A percentile compares a stretch with the other conserved stretches of the same genome.
phyloP scores from a whole-genome alignment of 2,329 filamentous ascomycete genomes.

The Elsinoe australis region DNA sequence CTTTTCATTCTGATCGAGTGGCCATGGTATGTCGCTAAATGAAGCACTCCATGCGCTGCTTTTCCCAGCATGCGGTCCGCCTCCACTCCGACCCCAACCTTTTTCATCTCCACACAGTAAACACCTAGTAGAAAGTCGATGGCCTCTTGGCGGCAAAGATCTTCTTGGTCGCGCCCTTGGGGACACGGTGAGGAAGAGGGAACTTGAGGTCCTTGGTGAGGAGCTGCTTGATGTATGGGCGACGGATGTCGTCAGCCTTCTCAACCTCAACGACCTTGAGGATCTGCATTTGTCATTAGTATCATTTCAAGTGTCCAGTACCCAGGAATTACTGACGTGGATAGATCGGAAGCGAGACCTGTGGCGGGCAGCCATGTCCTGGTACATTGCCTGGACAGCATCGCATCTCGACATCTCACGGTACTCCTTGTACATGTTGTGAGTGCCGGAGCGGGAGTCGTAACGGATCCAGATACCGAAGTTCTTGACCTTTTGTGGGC shows the following conservation, averaged over 20 bases:
- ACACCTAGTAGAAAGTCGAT: constrained; percentile 90
- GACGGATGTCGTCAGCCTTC: constrained; percentile 89
- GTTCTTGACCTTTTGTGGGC: constrained; percentile 99
- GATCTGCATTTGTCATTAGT: constrained; percentile 53
- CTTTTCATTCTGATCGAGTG: constrained; percentile 17
- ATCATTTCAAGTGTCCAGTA: not conserved
- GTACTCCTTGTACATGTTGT: constrained; percentile 99
- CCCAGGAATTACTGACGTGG: constrained; percentile 62
- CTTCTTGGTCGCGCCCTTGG: constrained; percentile 78
- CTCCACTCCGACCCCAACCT: not conserved
- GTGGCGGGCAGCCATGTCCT: constrained; percentile 99
- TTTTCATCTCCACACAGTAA: too few relatives aligned
- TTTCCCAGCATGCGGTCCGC: constrained; percentile 8
- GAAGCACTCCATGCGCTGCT: constrained; percentile 14
- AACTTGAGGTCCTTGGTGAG: constrained; percentile 91
- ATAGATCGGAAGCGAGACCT: constrained; percentile 96
- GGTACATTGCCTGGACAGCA: constrained; percentile 94
- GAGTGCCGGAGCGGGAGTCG: constrained; percentile 97
- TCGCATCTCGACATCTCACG: constrained; percentile 95
- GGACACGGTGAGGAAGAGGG: constrained; percentile 93
- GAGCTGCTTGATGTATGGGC: constrained; percentile 99
- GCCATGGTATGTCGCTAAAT: constrained; percentile 17
- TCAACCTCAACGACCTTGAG: constrained; percentile 97
- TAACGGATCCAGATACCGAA: constrained; percentile 99
- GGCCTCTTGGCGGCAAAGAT: constrained; percentile 88